phyloP scores from a whole-genome alignment of 164 flowering plant species.

The Hamamelis virginiana region DNA sequence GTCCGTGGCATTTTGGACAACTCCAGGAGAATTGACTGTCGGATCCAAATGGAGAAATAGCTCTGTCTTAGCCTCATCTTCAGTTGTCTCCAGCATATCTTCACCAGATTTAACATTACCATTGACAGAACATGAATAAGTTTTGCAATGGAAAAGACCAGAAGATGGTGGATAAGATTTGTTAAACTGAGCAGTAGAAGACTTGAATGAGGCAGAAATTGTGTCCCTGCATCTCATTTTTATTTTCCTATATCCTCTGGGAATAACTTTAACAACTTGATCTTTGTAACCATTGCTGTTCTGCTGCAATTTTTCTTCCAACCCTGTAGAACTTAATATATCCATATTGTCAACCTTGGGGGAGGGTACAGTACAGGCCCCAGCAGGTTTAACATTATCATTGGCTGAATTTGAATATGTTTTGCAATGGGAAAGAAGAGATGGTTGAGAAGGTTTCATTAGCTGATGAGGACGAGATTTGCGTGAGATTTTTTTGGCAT shows the following conservation, averaged over 20 bases:
- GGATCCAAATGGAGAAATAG: constrained; percentile 15
- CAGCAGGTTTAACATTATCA: constrained; percentile 16
- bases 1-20: not conserved
- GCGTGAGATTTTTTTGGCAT: constrained; percentile 14
- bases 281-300: not conserved
- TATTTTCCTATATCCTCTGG: constrained; percentile 10
- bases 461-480: constrained; percentile 15
- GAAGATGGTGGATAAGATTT: constrained; percentile 13
- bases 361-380: not conserved
- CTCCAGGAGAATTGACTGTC: constrained; percentile 3
- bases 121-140: not conserved
- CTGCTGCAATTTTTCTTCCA: constrained; percentile 13
- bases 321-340: not conserved
- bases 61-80: constrained; percentile 17
- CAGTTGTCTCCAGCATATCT: constrained; percentile 1
- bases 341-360: constrained; percentile 5
- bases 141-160: constrained; percentile 8
- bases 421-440: constrained; percentile 22
- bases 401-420: constrained; percentile 4
- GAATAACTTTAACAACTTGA: constrained; percentile 1
- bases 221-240: not conserved
- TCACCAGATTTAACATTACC: constrained; percentile 13
- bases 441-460: constrained; percentile 17
- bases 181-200: constrained; percentile 1
- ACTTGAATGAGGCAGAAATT: not conserved